Evolutionary conservation across 2,329 filamentous ascomycete species (phyloP).

Genomic region (Exophiala bonariae): DNA sequence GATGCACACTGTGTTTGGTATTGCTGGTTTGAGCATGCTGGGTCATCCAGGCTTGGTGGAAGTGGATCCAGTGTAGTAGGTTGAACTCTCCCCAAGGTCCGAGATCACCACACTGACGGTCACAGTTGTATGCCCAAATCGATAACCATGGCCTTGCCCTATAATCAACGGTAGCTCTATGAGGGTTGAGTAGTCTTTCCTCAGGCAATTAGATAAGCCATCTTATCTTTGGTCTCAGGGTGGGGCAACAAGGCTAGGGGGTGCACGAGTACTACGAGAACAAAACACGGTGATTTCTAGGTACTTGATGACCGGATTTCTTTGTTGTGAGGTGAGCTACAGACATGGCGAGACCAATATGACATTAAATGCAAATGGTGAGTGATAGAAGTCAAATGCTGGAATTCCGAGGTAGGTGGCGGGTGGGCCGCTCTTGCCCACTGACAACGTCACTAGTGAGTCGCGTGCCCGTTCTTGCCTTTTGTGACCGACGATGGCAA

Average conservation of each 20-base stretch:
- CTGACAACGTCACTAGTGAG: too few species aligned
- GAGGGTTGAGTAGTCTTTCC: conserved; percentile 30
- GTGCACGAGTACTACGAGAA: too few species aligned
- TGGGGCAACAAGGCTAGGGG: too few species aligned
- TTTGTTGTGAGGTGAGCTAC: too few species aligned
- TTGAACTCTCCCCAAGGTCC: conserved; percentile 13
- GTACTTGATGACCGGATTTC: too few species aligned
- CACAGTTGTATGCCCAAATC: conserved; percentile 69
- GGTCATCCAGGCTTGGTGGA: conserved; percentile 73
- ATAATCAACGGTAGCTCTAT: conserved; percentile 11
- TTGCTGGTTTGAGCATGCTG: conserved; percentile 84
- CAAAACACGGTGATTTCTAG: too few species aligned
- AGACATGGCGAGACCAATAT: conserved; percentile 41
- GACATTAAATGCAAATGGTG: conserved; percentile 33
- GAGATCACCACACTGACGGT: conserved; percentile 23
- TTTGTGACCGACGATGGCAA: neutral
- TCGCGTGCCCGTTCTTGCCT: neutral
- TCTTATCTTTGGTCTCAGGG: too few species aligned
- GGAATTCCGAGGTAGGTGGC: too few species aligned
- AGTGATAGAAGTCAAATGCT: too few species aligned
- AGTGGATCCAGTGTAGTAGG: conserved; percentile 85
- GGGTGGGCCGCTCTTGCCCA: too few species aligned
- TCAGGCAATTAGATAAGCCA: conserved; percentile 74
- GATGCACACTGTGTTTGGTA: conserved; percentile 88
- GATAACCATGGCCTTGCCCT: conserved; percentile 55